A percentile compares a stretch with the other conserved stretches of the same genome.
Conservation (phyloP, 805 yeast species). For the Starmerella scarabaei region DNA sequence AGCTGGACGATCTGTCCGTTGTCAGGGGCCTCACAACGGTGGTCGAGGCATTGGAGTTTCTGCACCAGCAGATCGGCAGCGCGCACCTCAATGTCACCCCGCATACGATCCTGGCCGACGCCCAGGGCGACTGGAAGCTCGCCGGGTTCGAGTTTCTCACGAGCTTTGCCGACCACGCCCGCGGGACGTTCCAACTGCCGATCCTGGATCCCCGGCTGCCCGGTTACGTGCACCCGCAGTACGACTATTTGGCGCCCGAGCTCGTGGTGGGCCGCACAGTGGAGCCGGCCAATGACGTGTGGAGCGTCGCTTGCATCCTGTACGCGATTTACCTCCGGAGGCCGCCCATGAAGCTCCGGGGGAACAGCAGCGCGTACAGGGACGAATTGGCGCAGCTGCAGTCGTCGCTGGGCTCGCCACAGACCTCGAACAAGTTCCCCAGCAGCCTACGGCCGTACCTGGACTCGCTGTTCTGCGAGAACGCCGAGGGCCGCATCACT, state of each 20-base stretch:
- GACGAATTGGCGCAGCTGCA: slow-evolving; percentile 34
- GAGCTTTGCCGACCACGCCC: slow-evolving; percentile 37
- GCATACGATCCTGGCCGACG: slow-evolving; percentile 58
- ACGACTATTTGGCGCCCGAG: slow-evolving; percentile 78
- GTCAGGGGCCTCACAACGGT: slow-evolving; percentile 76
- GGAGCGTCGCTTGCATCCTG: slow-evolving; percentile 69
- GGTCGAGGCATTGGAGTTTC: slow-evolving; percentile 63
- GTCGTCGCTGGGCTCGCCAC: slow-evolving; percentile 30
- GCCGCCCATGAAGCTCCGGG: slow-evolving; percentile 36
- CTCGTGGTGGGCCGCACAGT: slow-evolving; percentile 52
- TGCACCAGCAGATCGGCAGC: slow-evolving; percentile 62
- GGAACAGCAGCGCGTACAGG: slow-evolving; percentile 38
- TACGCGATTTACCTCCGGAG: slow-evolving; percentile 50
- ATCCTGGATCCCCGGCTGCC: slow-evolving; percentile 70
- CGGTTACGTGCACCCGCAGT: slow-evolving; percentile 49
- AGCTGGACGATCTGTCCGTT: slow-evolving; percentile 55
- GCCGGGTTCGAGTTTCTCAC: slow-evolving; percentile 52
- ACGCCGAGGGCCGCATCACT: slow-evolving; percentile 43
- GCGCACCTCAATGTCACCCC: slow-evolving; percentile 76
- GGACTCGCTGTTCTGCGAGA: slow-evolving; percentile 32
- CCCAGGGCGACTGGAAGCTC: slow-evolving; percentile 81
- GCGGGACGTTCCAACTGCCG: slow-evolving; percentile 51
- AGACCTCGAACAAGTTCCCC: slow-evolving; percentile 39
- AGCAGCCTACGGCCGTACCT: slow-evolving; percentile 23
- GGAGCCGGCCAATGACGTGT: slow-evolving; percentile 62